Evolutionary conservation across 306 rosid species (phyloP).

Genomic region (Quercus parvula): DNA sequence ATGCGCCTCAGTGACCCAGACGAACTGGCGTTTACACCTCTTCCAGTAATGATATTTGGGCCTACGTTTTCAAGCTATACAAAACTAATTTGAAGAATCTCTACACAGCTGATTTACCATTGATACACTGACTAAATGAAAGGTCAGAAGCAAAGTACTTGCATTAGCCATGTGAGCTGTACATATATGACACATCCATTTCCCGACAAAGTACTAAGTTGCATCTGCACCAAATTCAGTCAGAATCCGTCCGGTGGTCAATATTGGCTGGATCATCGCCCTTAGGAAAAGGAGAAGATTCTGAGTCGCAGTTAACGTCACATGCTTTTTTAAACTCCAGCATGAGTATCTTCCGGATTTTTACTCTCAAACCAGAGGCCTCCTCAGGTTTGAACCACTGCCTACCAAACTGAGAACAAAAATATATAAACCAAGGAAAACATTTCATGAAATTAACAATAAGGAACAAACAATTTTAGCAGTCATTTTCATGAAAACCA

Average conservation of each 20-base stretch:
- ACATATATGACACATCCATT: constrained; percentile 21
- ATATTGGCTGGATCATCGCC: constrained; percentile 6
- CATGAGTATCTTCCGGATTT: constrained; percentile 54
- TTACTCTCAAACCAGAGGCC: constrained; percentile 80
- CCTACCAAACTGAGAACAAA: constrained; percentile 62
- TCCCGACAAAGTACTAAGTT: not conserved
- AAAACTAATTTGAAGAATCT: not conserved
- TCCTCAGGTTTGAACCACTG: constrained; percentile 88
- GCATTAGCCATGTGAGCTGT: constrained; percentile 14
- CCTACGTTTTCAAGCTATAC: constrained; percentile 10
- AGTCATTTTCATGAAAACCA: not conserved
- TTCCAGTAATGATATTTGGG: constrained; percentile 1
- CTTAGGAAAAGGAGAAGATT: constrained; percentile 27
- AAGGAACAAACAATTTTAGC: not conserved
- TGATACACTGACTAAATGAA: not conserved
- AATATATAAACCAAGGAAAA: constrained; percentile 14
- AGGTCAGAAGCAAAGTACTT: not conserved
- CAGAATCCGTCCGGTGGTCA: not conserved
- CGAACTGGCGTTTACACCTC: not conserved
- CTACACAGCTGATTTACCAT: constrained; percentile 12
- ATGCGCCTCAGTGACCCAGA: not conserved
- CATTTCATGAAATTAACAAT: not conserved
- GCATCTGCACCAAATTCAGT: constrained; percentile 16
- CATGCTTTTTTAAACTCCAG: constrained; percentile 46
- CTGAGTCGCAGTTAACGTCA: not conserved